Percentiles rank a stretch among this genome's conserved stretches.
Conservation (phyloP, 2,329 filamentous ascomycete genomes). For the Myrmaecium sp. region DNA sequence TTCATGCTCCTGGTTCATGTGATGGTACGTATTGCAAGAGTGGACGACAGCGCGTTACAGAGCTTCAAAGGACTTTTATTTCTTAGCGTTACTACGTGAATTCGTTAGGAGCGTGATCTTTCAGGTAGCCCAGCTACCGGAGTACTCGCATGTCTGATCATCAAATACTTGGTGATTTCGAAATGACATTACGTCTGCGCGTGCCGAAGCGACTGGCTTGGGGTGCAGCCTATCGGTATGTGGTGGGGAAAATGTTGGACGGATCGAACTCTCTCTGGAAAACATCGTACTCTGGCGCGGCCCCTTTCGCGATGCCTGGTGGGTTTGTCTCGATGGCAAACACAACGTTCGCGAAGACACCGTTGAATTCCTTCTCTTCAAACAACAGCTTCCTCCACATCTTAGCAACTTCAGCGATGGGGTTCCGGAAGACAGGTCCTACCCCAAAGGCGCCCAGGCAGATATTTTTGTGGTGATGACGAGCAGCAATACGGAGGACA, state of each 20-base stretch:
- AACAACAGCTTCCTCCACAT: conserved; percentile 29
- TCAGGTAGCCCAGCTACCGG: too few species aligned
- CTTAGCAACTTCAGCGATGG: conserved; percentile 23
- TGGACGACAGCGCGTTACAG: too few species aligned
- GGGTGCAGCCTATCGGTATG: conserved; percentile 11
- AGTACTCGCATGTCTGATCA: too few species aligned
- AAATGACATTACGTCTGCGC: too few species aligned
- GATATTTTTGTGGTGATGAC: conserved; percentile 21
- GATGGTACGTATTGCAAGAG: too few species aligned
- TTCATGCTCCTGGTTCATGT: too few species aligned
- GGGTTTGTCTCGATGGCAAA: conserved; percentile 26
- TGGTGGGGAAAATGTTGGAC: conserved; percentile 20
- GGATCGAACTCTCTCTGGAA: conserved; percentile 23
- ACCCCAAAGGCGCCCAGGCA: conserved; percentile 28
- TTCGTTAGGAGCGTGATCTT: too few species aligned
- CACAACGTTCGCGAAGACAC: conserved; percentile 26
- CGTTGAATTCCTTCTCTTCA: conserved; percentile 26
- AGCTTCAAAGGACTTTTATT: too few species aligned
- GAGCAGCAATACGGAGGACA: conserved; percentile 49
- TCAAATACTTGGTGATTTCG: too few species aligned
- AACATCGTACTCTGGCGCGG: conserved; percentile 20
- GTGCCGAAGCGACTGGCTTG: too few species aligned
- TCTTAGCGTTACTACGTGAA: too few species aligned
- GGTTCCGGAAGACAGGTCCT: conserved; percentile 28
- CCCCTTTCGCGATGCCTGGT: conserved; percentile 16